These are phyloP conservation scores for Saxophila tyrrhenica DNA, from an alignment of 495 filamentous ascomycete species.

Conservation along the genomic window DNA sequence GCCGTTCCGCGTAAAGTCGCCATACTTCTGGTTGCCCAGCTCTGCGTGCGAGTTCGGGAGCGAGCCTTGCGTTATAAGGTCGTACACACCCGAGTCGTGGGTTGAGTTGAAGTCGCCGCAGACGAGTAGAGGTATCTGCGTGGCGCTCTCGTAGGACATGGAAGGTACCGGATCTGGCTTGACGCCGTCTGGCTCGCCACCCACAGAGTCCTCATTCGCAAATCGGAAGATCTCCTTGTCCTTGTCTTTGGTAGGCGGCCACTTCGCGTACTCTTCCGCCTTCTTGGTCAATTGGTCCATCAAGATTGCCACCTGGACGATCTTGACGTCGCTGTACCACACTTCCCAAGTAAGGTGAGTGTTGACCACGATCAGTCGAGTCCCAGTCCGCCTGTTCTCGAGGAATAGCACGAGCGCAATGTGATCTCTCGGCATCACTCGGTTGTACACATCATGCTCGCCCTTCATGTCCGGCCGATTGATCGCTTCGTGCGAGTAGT, in stretches of 20 bases:
- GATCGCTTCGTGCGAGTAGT: constrained; percentile 85
- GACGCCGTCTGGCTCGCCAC: constrained; percentile 40
- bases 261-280: constrained; percentile 69
- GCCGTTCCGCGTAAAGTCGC: constrained; percentile 80
- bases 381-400: constrained; percentile 77
- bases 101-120: constrained; percentile 95
- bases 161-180: constrained; percentile 49
- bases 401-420: constrained; percentile 84
- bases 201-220: constrained; percentile 44
- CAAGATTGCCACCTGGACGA: constrained; percentile 86
- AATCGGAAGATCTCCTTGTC: constrained; percentile 47
- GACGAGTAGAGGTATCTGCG: constrained; percentile 80
- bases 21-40: constrained; percentile 62
- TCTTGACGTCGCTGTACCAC: constrained; percentile 78
- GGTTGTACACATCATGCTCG: constrained; percentile 91
- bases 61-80: constrained; percentile 65
- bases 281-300: constrained; percentile 80
- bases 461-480: constrained; percentile 90
- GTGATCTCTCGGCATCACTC: constrained; percentile 94
- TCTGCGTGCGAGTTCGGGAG: constrained; percentile 65
- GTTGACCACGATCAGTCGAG: constrained; percentile 82
- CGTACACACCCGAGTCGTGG: constrained; percentile 73
- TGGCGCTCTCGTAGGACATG: constrained; percentile 66
- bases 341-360: constrained; percentile 93
- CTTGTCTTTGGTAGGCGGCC: constrained; percentile 69